A percentile compares a stretch with the other conserved stretches of the same genome.
phyloP scores from a whole-genome alignment of 129 eudicot species.

The Scalesia atractyloides region DNA sequence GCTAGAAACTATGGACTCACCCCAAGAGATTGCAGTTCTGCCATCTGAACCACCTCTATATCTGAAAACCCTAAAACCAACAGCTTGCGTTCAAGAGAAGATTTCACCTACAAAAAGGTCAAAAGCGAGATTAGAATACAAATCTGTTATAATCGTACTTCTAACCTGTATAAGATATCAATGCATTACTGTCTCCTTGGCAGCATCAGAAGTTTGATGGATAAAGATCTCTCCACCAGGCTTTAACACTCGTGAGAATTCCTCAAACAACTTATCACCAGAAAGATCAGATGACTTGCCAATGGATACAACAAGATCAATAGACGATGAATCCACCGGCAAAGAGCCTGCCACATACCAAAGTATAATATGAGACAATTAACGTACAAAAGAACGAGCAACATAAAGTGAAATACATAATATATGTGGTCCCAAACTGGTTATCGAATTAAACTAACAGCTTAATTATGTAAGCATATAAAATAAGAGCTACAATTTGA shows the following conservation, averaged over 20 bases:
- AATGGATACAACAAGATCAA: conserved; percentile 50
- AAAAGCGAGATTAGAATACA: conserved; percentile 7
- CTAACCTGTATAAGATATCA: neutral
- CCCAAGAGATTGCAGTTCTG: conserved; percentile 44
- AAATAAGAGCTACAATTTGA: too few species aligned
- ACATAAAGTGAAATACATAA: neutral
- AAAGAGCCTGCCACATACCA: conserved; percentile 41
- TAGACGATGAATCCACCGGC: conserved; percentile 57
- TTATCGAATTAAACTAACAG: neutral
- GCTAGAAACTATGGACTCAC: conserved; percentile 28
- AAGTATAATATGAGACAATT: neutral
- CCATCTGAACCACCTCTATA: conserved; percentile 38
- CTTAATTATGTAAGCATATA: too few species aligned
- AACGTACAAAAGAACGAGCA: neutral
- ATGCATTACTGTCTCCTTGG: conserved; percentile 42
- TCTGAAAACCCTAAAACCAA: conserved; percentile 67
- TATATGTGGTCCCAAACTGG: neutral
- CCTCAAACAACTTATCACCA: conserved; percentile 43
- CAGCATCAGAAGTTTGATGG: conserved; percentile 23
- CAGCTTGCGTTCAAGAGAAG: conserved; percentile 56
- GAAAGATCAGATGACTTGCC: conserved; percentile 55
- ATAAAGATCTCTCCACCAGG: conserved; percentile 68
- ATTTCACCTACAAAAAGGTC: conserved; percentile 40
- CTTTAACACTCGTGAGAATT: conserved; percentile 54
- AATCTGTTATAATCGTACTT: neutral